Base-by-base conservation (phyloP, 179 eudicot genomes). In the Gypsophila paniculata region DNA sequence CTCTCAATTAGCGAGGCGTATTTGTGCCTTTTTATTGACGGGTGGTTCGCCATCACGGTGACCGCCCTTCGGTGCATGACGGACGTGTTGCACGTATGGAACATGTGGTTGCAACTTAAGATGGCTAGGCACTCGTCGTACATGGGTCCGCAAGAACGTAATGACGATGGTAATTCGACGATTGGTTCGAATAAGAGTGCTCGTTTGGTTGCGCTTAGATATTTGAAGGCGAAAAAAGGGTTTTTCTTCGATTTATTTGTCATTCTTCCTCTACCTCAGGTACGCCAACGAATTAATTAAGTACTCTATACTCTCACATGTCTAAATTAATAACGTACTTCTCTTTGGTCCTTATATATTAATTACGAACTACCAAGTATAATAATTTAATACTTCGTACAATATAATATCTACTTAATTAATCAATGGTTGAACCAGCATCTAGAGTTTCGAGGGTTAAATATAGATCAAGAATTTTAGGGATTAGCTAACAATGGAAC, bases 251-350 rank as follows among this genome's bases (percentile, higher is more conserved):
- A 94, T 74, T 79, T 94, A 61, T 94, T 88, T 65, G 96, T 90
- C 17, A 87, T 94, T 42, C 90, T 94, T 0, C 99, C 99, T 25
- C 15, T 91, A 18, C 96, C 99, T 34, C 99, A 94, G 92, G 99
- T 91, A 6, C 66, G 78, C 6, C n/a, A n/a, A n/a, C n/a, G n/a
- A n/a, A n/a, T n/a, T n/a, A n/a, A n/a, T n/a, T n/a, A n/a, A n/a
- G n/a, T n/a, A n/a, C n/a, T n/a, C n/a, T n/a, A n/a, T n/a, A n/a
- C n/a, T n/a, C n/a, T n/a, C n/a, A n/a, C n/a, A n/a, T n/a, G n/a
- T n/a, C n/a, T n/a, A n/a, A n/a, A n/a, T n/a, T n/a, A n/a, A n/a
- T n/a, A n/a, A n/a, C n/a, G n/a, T n/a, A n/a, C n/a, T n/a, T n/a
- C n/a, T n/a, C n/a, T n/a, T n/a, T n/a, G n/a, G n/a, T n/a, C n/a